A percentile compares a stretch with the other conserved stretches of the same genome.
Evolutionary conservation across 148 eudicot species (phyloP).

Genomic region (Salicornia ramosissima): DNA sequence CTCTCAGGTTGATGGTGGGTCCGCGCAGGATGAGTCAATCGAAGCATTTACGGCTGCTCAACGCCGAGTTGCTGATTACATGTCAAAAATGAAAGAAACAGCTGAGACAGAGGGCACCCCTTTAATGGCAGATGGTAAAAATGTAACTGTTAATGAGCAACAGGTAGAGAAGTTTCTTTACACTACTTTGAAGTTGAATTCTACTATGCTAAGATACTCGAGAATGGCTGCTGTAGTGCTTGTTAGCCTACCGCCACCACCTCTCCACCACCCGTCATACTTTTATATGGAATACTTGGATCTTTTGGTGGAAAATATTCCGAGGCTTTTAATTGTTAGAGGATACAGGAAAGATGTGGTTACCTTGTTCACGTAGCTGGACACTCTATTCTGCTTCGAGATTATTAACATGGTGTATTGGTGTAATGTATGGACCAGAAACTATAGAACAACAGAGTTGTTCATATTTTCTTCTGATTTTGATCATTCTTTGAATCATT

Average conservation of each 20-base stretch:
- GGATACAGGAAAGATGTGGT: slow-evolving; percentile 93
- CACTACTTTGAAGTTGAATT: slow-evolving; percentile 82
- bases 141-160: slow-evolving; percentile 70
- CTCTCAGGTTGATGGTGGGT: slow-evolving; percentile 46
- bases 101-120: slow-evolving; percentile 53
- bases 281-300: slow-evolving; percentile 98
- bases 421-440: slow-evolving; percentile 1
- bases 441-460: slow-evolving; percentile 5
- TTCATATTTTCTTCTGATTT: slow-evolving; percentile 16
- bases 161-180: slow-evolving; percentile 91
- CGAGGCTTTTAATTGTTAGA: slow-evolving; percentile 88
- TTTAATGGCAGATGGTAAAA: slow-evolving; percentile 75
- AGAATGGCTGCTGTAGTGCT: slow-evolving; percentile 98
- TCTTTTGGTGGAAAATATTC: slow-evolving; percentile 90
- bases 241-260: slow-evolving; percentile 92
- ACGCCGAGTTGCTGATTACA: slow-evolving; percentile 52
- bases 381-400: background rate
- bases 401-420: background rate
- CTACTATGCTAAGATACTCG: slow-evolving; percentile 68
- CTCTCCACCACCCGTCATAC: slow-evolving; percentile 70
- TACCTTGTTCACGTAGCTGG: slow-evolving; percentile 76
- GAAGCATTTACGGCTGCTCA: slow-evolving; percentile 79
- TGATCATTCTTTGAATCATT: slow-evolving; percentile 21
- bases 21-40: slow-evolving; percentile 65
- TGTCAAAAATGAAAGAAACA: slow-evolving; percentile 55